phyloP scores from a whole-genome alignment of 163 green algal species.

The Chlamydomonas reinhardtii region DNA sequence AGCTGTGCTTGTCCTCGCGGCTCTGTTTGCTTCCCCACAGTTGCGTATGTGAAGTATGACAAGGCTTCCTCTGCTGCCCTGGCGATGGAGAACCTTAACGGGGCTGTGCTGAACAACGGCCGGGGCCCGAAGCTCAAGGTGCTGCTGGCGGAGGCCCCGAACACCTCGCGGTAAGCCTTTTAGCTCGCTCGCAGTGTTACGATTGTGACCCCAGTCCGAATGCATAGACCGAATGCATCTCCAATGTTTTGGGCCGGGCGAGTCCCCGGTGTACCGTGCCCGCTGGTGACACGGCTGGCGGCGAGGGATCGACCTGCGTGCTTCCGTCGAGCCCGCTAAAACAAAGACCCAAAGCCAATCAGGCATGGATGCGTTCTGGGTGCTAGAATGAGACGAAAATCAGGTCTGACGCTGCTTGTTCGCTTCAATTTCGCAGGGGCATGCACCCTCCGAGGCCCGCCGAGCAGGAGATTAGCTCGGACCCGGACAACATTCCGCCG shows the following conservation, averaged over 20 bases:
- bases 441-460: slow-evolving; percentile 37
- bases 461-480: slow-evolving; percentile 71
- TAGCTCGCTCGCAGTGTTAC: not conserved
- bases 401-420: not conserved
- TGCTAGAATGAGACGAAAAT: too few relatives aligned
- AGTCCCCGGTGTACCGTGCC: too few relatives aligned
- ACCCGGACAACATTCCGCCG: slow-evolving; percentile 91
- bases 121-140: slow-evolving; percentile 91
- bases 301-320: too few relatives aligned
- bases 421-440: slow-evolving; percentile 16
- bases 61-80: slow-evolving; percentile 83
- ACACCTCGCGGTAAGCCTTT: slow-evolving; percentile 27
- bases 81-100: slow-evolving; percentile 90
- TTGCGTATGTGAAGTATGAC: slow-evolving; percentile 93
- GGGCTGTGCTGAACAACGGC: slow-evolving; percentile 88
- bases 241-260: too few relatives aligned
- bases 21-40: slow-evolving; percentile 54
- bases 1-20: not conserved
- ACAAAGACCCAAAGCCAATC: too few relatives aligned
- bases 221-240: too few relatives aligned
- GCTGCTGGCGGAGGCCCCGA: slow-evolving; percentile 88
- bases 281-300: too few relatives aligned
- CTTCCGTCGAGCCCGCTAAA: too few relatives aligned
- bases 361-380: too few relatives aligned
- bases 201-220: too few relatives aligned